Base-by-base conservation (phyloP, 306 rosid species). In the Calophaca sinica region DNA sequence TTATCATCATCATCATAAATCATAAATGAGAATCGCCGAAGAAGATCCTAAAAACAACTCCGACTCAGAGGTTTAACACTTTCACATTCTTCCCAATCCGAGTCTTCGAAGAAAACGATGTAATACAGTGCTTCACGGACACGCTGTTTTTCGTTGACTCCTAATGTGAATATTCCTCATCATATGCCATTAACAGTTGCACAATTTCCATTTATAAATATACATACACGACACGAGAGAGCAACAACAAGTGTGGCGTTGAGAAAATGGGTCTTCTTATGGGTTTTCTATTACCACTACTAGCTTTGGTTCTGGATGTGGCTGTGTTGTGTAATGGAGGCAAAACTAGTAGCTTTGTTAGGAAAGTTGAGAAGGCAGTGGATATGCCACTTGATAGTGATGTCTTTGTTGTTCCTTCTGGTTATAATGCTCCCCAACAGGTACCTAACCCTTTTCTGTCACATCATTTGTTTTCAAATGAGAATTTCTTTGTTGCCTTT, bases 371-470 rank as follows among this genome's bases (percentile, higher is more conserved):
- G 59, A 75, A 80, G 14, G n/a, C 78, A 1, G 4, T 4, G 9
- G 98, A 94, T 66, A 88, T 91, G 76, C 76, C 84, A 32, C 74
- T 57, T 69, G 78, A 54, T 49, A 94, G 93, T 9, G 93, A 88
- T 8, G 97, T 90, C 0, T 94, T 89, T 72, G 68, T 53, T 28
- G 77, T 78, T 4, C 96, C 97, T 73, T 62, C 87, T 1, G 96
- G 97, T 28, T 80, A 82, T 28, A 94, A 94, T 77, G 85, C 96
- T 58, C 91, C 98, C 1, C 96, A 91, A 38, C 98, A 91, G 89
- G 98, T 85, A 50, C 5, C 41, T 44, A 45, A 26, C 39, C n/a
- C 6, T 48, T 49, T 2, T 13, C 12, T 44, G 11, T 44, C 0
- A n/a, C 55, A 38, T 5, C 4, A 38, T 42, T 42, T 42, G 10